Percentiles rank a stretch among this genome's conserved stretches.
These are phyloP conservation scores for Gorgonomyces haynaldii DNA, from an alignment of 192 early-diverging fungal genomes.

Conservation along the genomic window DNA sequence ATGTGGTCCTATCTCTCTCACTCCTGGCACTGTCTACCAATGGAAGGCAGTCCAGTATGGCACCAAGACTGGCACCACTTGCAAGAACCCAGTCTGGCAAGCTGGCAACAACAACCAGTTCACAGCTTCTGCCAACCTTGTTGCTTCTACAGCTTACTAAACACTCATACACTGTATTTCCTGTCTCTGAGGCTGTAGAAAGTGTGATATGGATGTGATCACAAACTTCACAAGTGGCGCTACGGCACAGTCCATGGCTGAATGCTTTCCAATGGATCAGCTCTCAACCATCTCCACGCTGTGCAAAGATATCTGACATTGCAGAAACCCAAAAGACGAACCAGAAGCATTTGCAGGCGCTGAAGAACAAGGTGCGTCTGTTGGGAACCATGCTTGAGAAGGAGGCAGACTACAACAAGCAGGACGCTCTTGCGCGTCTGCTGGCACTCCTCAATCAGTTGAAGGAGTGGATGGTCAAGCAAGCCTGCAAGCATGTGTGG, in stretches of 20 bases:
- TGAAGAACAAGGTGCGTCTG: too few relatives aligned
- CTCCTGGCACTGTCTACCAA: neutral
- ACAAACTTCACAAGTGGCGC: neutral
- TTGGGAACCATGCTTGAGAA: too few relatives aligned
- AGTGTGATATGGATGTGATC: neutral
- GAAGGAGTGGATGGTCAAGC: too few relatives aligned
- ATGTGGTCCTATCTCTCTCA: neutral
- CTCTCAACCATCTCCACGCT: neutral
- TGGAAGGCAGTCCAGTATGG: constrained; percentile 4
- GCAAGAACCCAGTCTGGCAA: constrained; percentile 3
- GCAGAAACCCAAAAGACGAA: too few relatives aligned
- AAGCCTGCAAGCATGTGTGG: too few relatives aligned
- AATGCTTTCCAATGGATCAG: neutral
- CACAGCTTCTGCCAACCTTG: neutral
- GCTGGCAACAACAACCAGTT: neutral
- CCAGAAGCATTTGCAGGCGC: too few relatives aligned
- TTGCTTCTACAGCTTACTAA: neutral
- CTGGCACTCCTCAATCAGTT: too few relatives aligned
- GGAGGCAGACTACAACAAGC: too few relatives aligned
- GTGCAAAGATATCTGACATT: neutral
- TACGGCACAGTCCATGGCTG: neutral
- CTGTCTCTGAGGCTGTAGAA: neutral
- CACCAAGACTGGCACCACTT: constrained; percentile 1
- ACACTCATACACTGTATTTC: neutral
- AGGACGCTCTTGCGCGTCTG: too few relatives aligned